phyloP scores from a whole-genome alignment of 805 yeast species.

The Kregervanrija fluxuum region DNA sequence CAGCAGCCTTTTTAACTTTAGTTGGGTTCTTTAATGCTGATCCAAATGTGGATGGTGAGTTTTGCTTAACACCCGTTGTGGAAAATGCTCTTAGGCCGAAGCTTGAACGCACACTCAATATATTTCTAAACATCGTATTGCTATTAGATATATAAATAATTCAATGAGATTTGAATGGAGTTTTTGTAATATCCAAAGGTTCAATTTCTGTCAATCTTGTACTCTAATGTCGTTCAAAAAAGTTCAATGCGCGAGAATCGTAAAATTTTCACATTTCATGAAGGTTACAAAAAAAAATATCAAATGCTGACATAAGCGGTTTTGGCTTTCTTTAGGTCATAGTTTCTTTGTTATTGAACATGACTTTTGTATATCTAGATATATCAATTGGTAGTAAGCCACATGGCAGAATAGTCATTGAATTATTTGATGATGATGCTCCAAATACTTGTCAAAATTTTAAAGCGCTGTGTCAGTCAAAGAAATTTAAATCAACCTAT shows the following conservation, averaged over 20 bases:
- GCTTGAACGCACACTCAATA: too few relatives aligned
- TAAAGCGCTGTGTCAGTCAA: conserved; percentile 35
- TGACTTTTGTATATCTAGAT: conserved; percentile 30
- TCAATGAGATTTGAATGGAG: too few relatives aligned
- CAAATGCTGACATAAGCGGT: too few relatives aligned
- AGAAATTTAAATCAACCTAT: conserved; percentile 34
- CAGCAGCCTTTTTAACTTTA: conserved; percentile 4
- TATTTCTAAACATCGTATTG: too few relatives aligned
- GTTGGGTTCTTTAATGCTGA: conserved; percentile 17
- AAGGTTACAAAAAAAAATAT: too few relatives aligned
- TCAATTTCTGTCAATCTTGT: too few relatives aligned
- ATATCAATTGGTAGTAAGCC: conserved; percentile 28
- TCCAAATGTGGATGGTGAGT: conserved; percentile 19
- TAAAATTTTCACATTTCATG: too few relatives aligned
- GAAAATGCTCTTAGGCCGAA: conserved; percentile 2
- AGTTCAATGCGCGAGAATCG: too few relatives aligned
- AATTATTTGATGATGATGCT: conserved; percentile 41
- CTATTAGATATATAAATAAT: too few relatives aligned
- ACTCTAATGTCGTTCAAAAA: too few relatives aligned
- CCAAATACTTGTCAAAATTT: conserved; percentile 54
- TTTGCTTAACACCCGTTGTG: not conserved
- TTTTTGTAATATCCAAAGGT: too few relatives aligned
- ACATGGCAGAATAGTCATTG: conserved; percentile 56
- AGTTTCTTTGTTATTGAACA: not conserved
- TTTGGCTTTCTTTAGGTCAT: too few relatives aligned